Percentiles rank a stretch among this genome's conserved stretches.
Conservation (phyloP, 164 flowering plant genomes). For the Berberis thunbergii region DNA sequence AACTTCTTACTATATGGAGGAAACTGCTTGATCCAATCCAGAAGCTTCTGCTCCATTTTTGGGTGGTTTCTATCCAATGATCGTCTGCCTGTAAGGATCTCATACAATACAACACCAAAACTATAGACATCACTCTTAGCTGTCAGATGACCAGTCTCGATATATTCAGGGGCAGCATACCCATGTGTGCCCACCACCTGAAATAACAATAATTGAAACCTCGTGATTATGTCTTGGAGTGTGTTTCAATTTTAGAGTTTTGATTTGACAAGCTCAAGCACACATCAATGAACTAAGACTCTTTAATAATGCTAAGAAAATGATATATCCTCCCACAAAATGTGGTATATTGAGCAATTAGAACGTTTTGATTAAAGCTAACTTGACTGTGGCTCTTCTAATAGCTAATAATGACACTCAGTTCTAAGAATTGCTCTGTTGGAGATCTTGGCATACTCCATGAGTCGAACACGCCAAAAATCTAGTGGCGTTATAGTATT, state of each 20-base stretch:
- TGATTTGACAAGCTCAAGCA: too few relatives aligned
- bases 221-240: neutral
- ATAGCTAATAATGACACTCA: too few relatives aligned
- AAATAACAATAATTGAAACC: neutral
- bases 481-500: neutral
- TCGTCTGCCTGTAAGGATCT: constrained; percentile 74
- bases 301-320: too few relatives aligned
- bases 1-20: constrained; percentile 63
- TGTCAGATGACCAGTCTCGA: constrained; percentile 72
- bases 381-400: too few relatives aligned
- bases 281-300: too few relatives aligned
- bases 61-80: constrained; percentile 68
- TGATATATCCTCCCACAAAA: too few relatives aligned
- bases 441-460: neutral
- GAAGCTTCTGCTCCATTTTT: constrained; percentile 56
- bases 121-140: constrained; percentile 69
- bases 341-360: too few relatives aligned
- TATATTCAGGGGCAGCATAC: constrained; percentile 92
- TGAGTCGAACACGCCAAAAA: neutral
- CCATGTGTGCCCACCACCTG: constrained; percentile 92
- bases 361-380: too few relatives aligned
- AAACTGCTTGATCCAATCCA: constrained; percentile 80
- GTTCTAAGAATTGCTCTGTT: neutral
- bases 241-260: too few relatives aligned
- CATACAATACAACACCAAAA: constrained; percentile 87